Base-by-base conservation (phyloP, 2,329 filamentous ascomycete species). In the Beauveria sp. region DNA sequence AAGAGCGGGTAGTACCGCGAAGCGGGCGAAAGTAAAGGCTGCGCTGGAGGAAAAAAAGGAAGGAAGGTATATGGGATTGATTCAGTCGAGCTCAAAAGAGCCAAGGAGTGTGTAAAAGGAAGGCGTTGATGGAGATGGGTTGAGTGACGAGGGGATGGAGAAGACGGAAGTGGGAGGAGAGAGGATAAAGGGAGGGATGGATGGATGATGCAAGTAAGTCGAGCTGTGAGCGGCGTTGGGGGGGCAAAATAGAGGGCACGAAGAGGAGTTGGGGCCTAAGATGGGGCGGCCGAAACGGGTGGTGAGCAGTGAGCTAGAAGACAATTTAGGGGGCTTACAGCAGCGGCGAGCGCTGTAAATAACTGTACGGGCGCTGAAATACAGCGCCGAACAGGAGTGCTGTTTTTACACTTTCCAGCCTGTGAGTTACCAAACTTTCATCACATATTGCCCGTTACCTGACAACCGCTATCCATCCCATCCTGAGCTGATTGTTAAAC, bases 71-170 rank as follows among this genome's bases (percentile, higher is more conserved):
- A 63, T 68, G 65, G 67, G 66, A 64, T 64, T 62, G 67, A 62
- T 63, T 67, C 62, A 69, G 69, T 63, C 63, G 66, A 68, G 67
- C 67, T 69, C 68, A 67, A 55, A 34, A 24, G 70, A 72, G 69
- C 70, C 73, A 76, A 76, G 73, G 74, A 75, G 68, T 66, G 73
- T 74, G 68, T 64, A 65, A 70, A 71, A 68, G 61, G 69, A 73
- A 71, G 66, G 69, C 66, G 68, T 67, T 67, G 71, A 71, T 70
- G 69, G 45, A 42, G 43, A 56, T 49, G 51, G 60, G 51, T 56
- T 43, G 45, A 43, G 46, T 31, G 43, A 38, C 42, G 56, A 50
- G 22, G 46, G 49, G 49, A 51, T 28, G 42, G 18, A 20, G 9
- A 2, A 52, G 26, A 18, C 3, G 34, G 48, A 51, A 52, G 56